Evolutionary conservation across 2,329 filamentous ascomycete genomes (phyloP).

Genomic region (Diplodia scrobiculata): DNA sequence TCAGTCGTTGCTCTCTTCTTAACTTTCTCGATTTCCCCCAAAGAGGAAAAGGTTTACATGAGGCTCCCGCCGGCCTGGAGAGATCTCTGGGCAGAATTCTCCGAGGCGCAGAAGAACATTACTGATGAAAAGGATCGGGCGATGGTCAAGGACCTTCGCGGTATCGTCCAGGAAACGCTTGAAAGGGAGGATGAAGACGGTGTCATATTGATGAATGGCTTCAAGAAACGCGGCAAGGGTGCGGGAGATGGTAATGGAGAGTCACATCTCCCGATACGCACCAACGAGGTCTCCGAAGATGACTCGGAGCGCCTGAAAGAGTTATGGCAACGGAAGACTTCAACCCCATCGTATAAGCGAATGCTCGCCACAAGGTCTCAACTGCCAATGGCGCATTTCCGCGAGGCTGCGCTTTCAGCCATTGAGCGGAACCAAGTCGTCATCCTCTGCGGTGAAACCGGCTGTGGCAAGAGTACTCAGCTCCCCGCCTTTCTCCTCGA

Average conservation of each 20-base stretch:
- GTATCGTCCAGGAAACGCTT: slow-evolving; percentile 67
- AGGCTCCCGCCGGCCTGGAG: slow-evolving; percentile 79
- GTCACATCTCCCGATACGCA: slow-evolving; percentile 13
- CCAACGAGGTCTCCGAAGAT: slow-evolving; percentile 32
- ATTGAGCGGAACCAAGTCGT: slow-evolving; percentile 81
- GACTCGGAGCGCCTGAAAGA: slow-evolving; percentile 50
- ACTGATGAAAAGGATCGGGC: slow-evolving; percentile 70
- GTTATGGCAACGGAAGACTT: slow-evolving; percentile 57
- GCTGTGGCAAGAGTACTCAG: slow-evolving; percentile 96
- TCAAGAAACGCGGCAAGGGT: slow-evolving; percentile 55
- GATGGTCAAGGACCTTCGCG: slow-evolving; percentile 67
- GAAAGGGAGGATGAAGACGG: slow-evolving; percentile 57
- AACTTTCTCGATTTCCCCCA: slow-evolving; percentile 73
- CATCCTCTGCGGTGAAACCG: slow-evolving; percentile 95
- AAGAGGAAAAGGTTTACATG: slow-evolving; percentile 82
- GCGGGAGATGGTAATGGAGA: slow-evolving; percentile 32
- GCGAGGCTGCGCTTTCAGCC: slow-evolving; percentile 72
- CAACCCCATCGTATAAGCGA: slow-evolving; percentile 63
- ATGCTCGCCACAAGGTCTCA: slow-evolving; percentile 80
- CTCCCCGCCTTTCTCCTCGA: slow-evolving; percentile 94
- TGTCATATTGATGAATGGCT: slow-evolving; percentile 74
- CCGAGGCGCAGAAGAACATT: slow-evolving; percentile 68
- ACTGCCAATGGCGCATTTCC: slow-evolving; percentile 87
- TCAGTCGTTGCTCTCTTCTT: slow-evolving; percentile 81
- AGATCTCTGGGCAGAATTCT: slow-evolving; percentile 81